Evolutionary conservation across 352 stramenopile genomes (phyloP).

Genomic region (Pythium rhizo-oryzae): DNA sequence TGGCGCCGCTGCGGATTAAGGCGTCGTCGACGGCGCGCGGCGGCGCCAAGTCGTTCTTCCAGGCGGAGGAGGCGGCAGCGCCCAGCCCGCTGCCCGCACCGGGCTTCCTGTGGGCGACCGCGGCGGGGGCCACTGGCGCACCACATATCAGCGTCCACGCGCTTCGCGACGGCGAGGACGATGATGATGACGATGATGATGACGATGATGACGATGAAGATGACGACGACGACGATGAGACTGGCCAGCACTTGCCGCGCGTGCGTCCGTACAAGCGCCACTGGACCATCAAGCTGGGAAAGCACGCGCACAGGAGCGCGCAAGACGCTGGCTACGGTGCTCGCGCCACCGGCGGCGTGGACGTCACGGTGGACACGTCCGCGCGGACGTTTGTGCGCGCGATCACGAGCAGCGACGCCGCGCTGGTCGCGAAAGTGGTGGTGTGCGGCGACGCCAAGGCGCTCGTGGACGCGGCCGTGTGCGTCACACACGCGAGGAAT

Average conservation of each 20-base stretch:
- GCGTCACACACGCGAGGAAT: not conserved
- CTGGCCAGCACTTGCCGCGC: conserved; percentile 11
- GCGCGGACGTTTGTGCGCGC: conserved; percentile 19
- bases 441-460: conserved; percentile 15
- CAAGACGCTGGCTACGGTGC: not conserved
- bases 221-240: conserved; percentile 22
- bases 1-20: not conserved
- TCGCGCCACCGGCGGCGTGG: not conserved
- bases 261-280: conserved; percentile 3
- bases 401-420: not conserved
- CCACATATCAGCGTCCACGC: too few species aligned
- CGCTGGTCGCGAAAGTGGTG: conserved; percentile 18
- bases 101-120: conserved; percentile 5
- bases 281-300: conserved; percentile 13
- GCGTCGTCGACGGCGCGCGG: not conserved
- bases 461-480: conserved; percentile 14
- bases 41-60: conserved; percentile 15
- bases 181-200: conserved; percentile 2
- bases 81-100: not conserved
- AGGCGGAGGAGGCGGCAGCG: not conserved
- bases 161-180: not conserved
- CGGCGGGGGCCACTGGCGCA: not conserved
- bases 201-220: conserved; percentile 14
- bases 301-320: not conserved
- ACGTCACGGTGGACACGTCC: conserved; percentile 10